Evolutionary conservation across 2,329 filamentous ascomycete genomes (phyloP).

Genomic region (Colletotrichum sojae): DNA sequence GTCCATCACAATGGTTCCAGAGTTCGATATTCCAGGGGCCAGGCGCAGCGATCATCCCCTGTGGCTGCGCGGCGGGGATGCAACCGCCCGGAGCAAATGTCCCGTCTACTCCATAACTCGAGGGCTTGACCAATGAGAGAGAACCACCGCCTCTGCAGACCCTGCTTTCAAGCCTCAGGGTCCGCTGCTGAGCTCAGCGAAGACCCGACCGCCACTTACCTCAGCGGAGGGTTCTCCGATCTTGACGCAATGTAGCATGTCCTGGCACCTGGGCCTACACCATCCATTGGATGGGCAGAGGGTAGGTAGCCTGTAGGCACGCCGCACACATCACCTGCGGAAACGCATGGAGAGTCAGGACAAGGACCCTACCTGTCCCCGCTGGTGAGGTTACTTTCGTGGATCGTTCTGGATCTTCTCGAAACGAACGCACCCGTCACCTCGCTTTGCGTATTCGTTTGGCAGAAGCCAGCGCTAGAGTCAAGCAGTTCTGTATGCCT

Average conservation of each 20-base stretch:
- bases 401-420: conserved; percentile 16
- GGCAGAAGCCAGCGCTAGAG: neutral
- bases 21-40: conserved; percentile 19
- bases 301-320: neutral
- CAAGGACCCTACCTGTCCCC: neutral
- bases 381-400: neutral
- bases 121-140: no score
- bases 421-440: neutral
- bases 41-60: conserved; percentile 25
- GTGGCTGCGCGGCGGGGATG: conserved; percentile 7
- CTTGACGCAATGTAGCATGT: no score
- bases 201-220: no score
- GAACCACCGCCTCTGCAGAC: neutral
- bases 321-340: neutral
- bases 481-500: neutral
- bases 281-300: no score
- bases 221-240: no score
- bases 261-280: no score
- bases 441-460: conserved; percentile 2
- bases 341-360: neutral
- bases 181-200: neutral
- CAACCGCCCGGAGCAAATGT: conserved; percentile 36
- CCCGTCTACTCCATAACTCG: conserved; percentile 3
- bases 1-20: conserved; percentile 20
- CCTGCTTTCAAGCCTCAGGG: neutral